A percentile compares a stretch with the other conserved stretches of the same genome.
Conservation (phyloP, 202 grass and related monocot species). For the Sporobolus alterniflorus region DNA sequence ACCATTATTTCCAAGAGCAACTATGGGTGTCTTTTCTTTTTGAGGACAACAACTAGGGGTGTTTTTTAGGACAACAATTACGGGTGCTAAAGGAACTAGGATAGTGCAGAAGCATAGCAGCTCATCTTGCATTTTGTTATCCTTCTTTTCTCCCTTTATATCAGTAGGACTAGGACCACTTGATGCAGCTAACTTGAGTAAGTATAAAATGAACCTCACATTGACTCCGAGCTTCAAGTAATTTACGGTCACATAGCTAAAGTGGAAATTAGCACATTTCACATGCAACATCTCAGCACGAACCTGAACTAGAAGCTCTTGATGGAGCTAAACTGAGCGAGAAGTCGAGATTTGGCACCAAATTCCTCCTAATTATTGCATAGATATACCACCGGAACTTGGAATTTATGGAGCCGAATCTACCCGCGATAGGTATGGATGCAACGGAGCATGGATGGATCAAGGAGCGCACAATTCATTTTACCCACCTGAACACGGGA, state of each 20-base stretch:
- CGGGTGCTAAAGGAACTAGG: background rate
- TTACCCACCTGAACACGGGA: conserved; percentile 24
- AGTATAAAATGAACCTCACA: background rate
- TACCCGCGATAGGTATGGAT: background rate
- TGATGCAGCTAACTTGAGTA: background rate
- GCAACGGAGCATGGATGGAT: background rate
- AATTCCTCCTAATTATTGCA: background rate
- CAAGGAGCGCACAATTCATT: background rate
- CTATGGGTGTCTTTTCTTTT: background rate
- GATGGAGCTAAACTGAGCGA: background rate
- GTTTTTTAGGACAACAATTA: too few relatives aligned
- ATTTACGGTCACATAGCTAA: background rate
- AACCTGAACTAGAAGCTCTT: background rate
- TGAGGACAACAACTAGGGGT: too few relatives aligned
- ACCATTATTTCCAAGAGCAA: background rate
- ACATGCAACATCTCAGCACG: background rate
- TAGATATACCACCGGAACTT: background rate
- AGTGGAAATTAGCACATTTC: background rate
- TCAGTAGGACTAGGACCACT: too few relatives aligned
- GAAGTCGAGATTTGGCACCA: background rate
- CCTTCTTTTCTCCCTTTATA: background rate
- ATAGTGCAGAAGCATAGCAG: background rate
- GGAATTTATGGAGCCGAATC: background rate
- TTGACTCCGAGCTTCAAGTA: background rate
- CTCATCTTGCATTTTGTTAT: background rate